Evolutionary conservation across 257 asterid genomes (phyloP).

Genomic region (Fraxinus pennsylvanica): DNA sequence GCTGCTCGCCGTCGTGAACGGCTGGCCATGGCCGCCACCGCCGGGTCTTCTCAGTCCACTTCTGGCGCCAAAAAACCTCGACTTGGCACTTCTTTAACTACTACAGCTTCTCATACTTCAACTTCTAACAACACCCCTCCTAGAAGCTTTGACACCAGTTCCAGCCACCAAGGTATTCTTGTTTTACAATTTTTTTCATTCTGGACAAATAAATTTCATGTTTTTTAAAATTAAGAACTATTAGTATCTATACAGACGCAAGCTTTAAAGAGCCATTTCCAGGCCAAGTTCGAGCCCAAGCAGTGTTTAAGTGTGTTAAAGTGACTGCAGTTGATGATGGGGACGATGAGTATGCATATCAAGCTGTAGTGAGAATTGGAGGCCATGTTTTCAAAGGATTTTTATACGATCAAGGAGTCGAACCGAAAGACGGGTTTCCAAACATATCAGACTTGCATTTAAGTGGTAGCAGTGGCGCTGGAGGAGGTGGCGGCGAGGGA

Average conservation of each 20-base stretch:
- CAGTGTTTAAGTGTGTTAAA: conserved; percentile 69
- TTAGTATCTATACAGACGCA: conserved; percentile 34
- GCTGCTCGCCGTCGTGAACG: conserved; percentile 79
- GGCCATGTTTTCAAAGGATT: conserved; percentile 86
- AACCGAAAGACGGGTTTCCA: conserved; percentile 49
- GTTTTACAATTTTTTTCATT: neutral
- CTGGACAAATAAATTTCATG: neutral
- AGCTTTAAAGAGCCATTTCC: conserved; percentile 60
- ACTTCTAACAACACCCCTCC: conserved; percentile 75
- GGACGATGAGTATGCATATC: conserved; percentile 75
- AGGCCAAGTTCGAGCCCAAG: conserved; percentile 73
- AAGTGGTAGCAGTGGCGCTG: conserved; percentile 41
- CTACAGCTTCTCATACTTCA: conserved; percentile 67
- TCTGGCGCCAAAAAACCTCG: conserved; percentile 64
- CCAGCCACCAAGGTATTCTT: conserved; percentile 60
- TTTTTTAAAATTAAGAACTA: neutral
- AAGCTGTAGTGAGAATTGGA: conserved; percentile 67
- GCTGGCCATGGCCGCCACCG: conserved; percentile 47
- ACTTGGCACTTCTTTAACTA: conserved; percentile 55
- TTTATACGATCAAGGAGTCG: conserved; percentile 71
- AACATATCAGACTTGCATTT: conserved; percentile 65
- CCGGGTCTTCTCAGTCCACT: conserved; percentile 61
- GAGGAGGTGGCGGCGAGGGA: conserved; percentile 12
- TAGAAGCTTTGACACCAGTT: conserved; percentile 67
- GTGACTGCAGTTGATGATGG: conserved; percentile 74